These are phyloP conservation scores for Pyrus hybrid DNA, from an alignment of 331 rosid species.

Conservation along the genomic window DNA sequence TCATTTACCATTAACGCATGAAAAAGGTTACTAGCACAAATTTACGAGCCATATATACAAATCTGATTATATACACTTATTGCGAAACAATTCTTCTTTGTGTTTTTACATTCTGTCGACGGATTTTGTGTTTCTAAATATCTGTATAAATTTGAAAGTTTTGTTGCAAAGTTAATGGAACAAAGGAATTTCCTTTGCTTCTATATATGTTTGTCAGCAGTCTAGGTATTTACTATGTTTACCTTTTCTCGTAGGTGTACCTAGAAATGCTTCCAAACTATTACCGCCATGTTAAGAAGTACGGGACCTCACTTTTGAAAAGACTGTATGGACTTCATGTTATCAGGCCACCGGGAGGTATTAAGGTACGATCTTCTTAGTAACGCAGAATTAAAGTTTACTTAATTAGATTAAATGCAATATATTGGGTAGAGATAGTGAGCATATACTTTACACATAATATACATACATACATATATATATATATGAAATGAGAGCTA, in stretches of 20 bases:
- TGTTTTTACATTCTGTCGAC: background rate
- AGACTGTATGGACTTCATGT: constrained; percentile 38
- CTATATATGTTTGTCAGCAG: background rate
- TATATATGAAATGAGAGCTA: too few relatives aligned
- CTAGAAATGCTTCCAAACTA: constrained; percentile 36
- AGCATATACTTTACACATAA: background rate
- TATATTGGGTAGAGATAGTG: background rate
- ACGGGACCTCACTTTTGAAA: constrained; percentile 19
- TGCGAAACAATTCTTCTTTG: background rate
- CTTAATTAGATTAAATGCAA: background rate
- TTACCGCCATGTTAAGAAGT: constrained; percentile 27
- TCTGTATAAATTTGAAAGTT: background rate
- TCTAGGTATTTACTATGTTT: background rate
- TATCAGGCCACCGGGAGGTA: constrained; percentile 30
- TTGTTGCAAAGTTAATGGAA: background rate
- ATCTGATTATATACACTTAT: background rate
- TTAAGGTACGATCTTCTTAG: constrained; percentile 23
- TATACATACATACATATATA: too few relatives aligned
- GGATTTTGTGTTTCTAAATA: background rate
- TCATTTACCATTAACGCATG: background rate
- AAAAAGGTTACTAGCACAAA: background rate
- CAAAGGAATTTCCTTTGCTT: background rate
- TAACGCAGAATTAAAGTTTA: background rate
- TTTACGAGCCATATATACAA: too few relatives aligned
- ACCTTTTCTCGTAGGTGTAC: constrained; percentile 15